A percentile compares a stretch with the other conserved stretches of the same genome.
phyloP scores from a whole-genome alignment of 2,329 filamentous ascomycete genomes.

The Diaporthe ampelina region DNA sequence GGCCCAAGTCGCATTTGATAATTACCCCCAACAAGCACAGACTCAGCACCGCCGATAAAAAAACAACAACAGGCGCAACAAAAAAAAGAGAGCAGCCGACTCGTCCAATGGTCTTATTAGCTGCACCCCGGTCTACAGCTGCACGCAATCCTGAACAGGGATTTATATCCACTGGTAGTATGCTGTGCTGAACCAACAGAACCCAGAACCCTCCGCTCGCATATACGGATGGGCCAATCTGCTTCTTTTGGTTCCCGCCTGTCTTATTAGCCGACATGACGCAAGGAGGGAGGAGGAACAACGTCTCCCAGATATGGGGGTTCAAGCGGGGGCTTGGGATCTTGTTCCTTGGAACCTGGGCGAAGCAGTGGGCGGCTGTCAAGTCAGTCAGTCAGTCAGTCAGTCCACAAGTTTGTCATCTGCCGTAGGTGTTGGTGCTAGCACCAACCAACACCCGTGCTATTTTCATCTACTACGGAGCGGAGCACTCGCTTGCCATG shows the following conservation, averaged over 20 bases:
- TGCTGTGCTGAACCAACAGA: neutral
- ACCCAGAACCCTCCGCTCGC: no score
- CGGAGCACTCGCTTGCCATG: slow-evolving; percentile 22
- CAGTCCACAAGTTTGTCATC: no score
- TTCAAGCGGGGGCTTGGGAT: neutral
- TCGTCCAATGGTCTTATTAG: neutral
- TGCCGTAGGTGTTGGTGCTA: neutral
- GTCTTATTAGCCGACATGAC: slow-evolving; percentile 32
- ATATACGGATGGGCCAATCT: slow-evolving; percentile 28
- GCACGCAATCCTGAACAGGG: slow-evolving; percentile 7
- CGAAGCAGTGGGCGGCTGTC: no score
- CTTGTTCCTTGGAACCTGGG: neutral
- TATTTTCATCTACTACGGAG: slow-evolving; percentile 36
- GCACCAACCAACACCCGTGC: slow-evolving; percentile 10
- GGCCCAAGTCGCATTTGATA: neutral
- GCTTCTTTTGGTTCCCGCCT: slow-evolving; percentile 2
- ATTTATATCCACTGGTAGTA: neutral
- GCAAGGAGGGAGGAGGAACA: slow-evolving; percentile 3
- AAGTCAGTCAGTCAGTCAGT: no score
- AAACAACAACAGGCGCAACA: neutral
- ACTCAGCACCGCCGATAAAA: no score
- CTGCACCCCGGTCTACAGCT: neutral
- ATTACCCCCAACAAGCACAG: neutral
- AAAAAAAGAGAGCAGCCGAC: neutral
- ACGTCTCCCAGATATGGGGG: neutral